Base-by-base conservation (phyloP, 2,329 filamentous ascomycete genomes). In the Eutypella sp. region DNA sequence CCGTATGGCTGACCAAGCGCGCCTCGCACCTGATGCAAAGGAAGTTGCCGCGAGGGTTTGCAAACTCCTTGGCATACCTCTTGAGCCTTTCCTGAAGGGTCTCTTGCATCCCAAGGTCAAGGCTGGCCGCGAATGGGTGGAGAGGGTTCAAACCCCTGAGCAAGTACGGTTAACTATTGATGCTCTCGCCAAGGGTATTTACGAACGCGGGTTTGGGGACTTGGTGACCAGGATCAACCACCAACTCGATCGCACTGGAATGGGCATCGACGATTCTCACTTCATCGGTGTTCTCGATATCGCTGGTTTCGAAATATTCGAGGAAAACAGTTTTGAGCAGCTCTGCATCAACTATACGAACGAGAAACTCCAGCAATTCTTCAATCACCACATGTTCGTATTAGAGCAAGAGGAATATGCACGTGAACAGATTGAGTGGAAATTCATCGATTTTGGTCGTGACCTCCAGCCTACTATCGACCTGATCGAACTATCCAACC, bases 361-460 rank as follows among this genome's bases (percentile, higher is more conserved):
- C 68, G 93, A 99, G 67, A 99, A 96, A 67, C 81, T 99, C 6
- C 93, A 99, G 62, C 93, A 99, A 57, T 99, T 99, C 67, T 99
- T 99, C 79, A 99, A 99, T 60, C 93, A 99, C 64, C 95, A 99
- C 72, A 99, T 99, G 93, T 99, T 99, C 62, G 93, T 99, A 9
- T 75, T 99, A 7, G 93, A 99, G 64, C 93, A 99, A 61, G 93
- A 99, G 66, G 93, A 99, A 65, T 99, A 99, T 65, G 91, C 93
- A 8, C 78, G 92, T 40, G 93, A 99, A 64, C 89, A 96, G 66
- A 99, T 99, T 56, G 93, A 99, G 68, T 99, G 93, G 93, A 90
- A 97, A 62, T 99, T 99, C 64, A 99, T 99, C 62, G 93, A 99
- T 67, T 99, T 99, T 63, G 93, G 93, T 16, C 90, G 91, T 50